These are phyloP conservation scores for Heterobasidion parviporum DNA, from an alignment of 1,284 basidiomycete species.

Conservation along the genomic window DNA sequence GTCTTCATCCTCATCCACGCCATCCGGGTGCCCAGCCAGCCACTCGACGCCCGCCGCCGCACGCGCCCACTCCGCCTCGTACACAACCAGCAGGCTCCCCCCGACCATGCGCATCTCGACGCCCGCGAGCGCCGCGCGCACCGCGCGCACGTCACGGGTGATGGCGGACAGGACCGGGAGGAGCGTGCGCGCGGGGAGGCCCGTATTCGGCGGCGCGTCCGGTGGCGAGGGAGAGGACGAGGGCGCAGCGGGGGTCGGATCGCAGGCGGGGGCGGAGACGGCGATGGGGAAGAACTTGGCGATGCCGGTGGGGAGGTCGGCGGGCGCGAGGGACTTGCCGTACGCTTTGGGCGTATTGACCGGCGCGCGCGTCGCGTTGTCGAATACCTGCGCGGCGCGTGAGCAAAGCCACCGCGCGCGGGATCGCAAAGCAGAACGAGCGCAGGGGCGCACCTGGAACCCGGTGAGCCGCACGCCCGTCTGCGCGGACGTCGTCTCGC, in stretches of 20 bases:
- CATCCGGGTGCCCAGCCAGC: slow-evolving; percentile 34
- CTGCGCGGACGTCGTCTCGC: slow-evolving; percentile 62
- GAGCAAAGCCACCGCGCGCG: not conserved
- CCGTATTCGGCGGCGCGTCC: slow-evolving; percentile 17
- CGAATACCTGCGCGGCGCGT: slow-evolving; percentile 53
- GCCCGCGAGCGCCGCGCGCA: slow-evolving; percentile 42
- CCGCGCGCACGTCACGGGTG: slow-evolving; percentile 45
- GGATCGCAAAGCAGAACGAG: not conserved
- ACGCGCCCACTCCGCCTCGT: slow-evolving; percentile 61
- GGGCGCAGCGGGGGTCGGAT: not conserved
- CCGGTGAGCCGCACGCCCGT: slow-evolving; percentile 83
- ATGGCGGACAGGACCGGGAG: slow-evolving; percentile 55
- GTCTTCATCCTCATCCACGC: slow-evolving; percentile 18
- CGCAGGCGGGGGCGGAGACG: slow-evolving; percentile 5
- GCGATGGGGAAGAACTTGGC: slow-evolving; percentile 70
- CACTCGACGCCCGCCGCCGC: slow-evolving; percentile 31
- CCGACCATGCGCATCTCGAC: slow-evolving; percentile 80
- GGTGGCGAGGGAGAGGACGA: not conserved
- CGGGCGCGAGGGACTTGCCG: slow-evolving; percentile 66
- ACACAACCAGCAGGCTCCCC: slow-evolving; percentile 74
- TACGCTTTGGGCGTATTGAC: slow-evolving; percentile 70
- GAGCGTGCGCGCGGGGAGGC: slow-evolving; percentile 50
- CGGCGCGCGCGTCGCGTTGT: slow-evolving; percentile 44
- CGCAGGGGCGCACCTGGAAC: slow-evolving; percentile 60
- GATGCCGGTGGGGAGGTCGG: slow-evolving; percentile 69